A percentile compares a stretch with the other conserved stretches of the same genome.
Evolutionary conservation across 129 eudicot genomes (phyloP).

Genomic region (Dittrichia graveolens): DNA sequence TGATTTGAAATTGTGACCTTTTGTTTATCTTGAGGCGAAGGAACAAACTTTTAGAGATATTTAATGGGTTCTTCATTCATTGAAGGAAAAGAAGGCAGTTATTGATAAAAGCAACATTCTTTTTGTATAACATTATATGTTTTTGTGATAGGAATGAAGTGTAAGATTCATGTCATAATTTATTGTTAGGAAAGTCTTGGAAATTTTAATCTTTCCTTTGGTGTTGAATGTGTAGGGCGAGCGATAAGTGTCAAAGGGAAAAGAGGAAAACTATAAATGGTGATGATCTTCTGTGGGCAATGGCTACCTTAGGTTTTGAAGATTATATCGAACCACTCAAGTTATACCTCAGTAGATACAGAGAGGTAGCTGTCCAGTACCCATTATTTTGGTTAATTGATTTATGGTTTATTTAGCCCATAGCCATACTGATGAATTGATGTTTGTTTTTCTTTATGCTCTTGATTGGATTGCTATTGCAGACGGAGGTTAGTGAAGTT

Average conservation of each 20-base stretch:
- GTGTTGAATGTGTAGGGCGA: conserved; percentile 60
- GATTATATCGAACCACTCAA: conserved; percentile 87
- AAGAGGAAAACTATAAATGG: conserved; percentile 90
- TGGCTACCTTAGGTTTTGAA: conserved; percentile 85
- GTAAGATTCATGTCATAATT: conserved; percentile 1
- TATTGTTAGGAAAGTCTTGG: not conserved
- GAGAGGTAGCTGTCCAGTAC: conserved; percentile 55
- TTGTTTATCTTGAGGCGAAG: no score
- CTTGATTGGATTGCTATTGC: conserved; percentile 30
- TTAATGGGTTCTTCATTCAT: no score
- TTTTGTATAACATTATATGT: no score
- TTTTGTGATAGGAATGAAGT: not conserved
- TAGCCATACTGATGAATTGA: conserved; percentile 31
- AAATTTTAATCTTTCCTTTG: conserved; percentile 3
- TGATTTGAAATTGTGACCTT: no score
- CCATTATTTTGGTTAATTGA: not conserved
- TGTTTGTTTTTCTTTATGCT: conserved; percentile 21
- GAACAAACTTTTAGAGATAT: no score
- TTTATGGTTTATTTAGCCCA: not conserved
- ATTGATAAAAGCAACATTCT: no score
- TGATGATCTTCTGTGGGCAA: conserved; percentile 89
- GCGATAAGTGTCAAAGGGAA: conserved; percentile 91
- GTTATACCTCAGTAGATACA: conserved; percentile 60
- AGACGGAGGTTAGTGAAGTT: conserved; percentile 78
- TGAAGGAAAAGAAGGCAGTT: no score